These are phyloP conservation scores for Adansonia gregorii DNA, from an alignment of 441 rosid genomes.

Conservation along the genomic window DNA sequence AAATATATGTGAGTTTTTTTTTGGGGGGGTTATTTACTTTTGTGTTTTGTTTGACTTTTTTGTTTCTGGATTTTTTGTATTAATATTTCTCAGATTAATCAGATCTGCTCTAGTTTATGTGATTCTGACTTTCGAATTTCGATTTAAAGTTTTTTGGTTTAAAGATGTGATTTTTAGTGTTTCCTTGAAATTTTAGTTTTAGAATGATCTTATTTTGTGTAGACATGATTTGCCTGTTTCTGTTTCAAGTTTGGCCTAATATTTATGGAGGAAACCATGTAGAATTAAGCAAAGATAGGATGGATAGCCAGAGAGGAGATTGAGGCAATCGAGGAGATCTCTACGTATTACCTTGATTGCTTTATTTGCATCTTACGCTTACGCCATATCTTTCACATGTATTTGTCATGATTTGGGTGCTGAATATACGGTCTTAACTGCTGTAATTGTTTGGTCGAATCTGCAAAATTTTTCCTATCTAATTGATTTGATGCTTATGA, in stretches of 20 bases:
- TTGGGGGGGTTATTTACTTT: neutral
- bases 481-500: neutral
- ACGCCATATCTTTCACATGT: neutral
- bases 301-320: neutral
- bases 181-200: neutral
- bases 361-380: neutral
- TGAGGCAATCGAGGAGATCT: neutral
- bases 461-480: neutral
- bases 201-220: neutral
- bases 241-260: neutral
- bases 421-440: neutral
- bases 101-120: neutral
- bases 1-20: conserved; percentile 22
- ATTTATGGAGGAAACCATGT: neutral
- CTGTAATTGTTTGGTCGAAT: neutral
- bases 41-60: neutral
- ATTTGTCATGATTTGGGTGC: neutral
- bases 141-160: neutral
- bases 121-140: neutral
- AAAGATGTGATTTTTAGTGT: conserved; percentile 2
- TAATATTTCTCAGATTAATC: neutral
- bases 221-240: neutral
- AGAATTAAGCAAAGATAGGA: neutral
- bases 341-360: neutral
- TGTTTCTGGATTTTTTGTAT: neutral